A percentile compares a stretch with the other conserved stretches of the same genome.
phyloP scores from a whole-genome alignment of 2,329 filamentous ascomycete genomes.

The Alternaria dauci region DNA sequence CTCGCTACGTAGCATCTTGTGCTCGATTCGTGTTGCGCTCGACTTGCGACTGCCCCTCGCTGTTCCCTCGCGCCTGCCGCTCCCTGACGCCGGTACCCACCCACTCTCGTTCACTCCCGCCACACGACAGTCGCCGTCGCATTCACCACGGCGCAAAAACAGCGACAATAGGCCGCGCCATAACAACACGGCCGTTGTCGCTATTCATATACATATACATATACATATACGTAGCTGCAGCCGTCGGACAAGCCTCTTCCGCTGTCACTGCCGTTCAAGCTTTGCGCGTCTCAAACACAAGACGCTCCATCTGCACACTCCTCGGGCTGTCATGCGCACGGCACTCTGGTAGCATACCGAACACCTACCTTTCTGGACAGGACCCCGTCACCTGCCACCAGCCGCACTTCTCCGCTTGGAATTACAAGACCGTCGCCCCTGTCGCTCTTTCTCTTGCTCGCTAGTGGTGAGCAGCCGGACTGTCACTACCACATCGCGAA shows the following conservation, averaged over 20 bases:
- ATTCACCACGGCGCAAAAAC: constrained; percentile 28
- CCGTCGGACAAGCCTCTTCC: constrained; percentile 27
- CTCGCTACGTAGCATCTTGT: constrained; percentile 22
- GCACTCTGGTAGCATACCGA: constrained; percentile 31
- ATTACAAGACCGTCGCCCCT: constrained; percentile 34
- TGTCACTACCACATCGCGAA: constrained; percentile 41
- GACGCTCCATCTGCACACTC: constrained; percentile 34
- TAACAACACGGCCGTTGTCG: constrained; percentile 10
- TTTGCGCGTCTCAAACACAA: constrained; percentile 44
- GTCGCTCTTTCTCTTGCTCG: constrained; percentile 39
- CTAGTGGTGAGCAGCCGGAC: constrained; percentile 51
- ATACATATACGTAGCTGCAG: constrained; percentile 27
- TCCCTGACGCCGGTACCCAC: constrained; percentile 25
- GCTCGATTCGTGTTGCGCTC: constrained; percentile 20
- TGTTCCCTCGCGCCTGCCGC: constrained; percentile 35
- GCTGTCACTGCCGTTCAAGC: constrained; percentile 36
- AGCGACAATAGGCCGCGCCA: constrained; percentile 12
- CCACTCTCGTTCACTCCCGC: constrained; percentile 13
- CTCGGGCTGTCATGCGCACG: constrained; percentile 42
- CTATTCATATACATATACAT: constrained; percentile 34
- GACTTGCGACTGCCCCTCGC: constrained; percentile 24
- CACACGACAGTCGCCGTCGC: constrained; percentile 10
- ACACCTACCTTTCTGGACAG: constrained; percentile 20
- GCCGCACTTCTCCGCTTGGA: constrained; percentile 23
- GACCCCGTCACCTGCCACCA: constrained; percentile 20